phyloP scores from a whole-genome alignment of 257 asterid genomes.

The Orobanche coerulescens region DNA sequence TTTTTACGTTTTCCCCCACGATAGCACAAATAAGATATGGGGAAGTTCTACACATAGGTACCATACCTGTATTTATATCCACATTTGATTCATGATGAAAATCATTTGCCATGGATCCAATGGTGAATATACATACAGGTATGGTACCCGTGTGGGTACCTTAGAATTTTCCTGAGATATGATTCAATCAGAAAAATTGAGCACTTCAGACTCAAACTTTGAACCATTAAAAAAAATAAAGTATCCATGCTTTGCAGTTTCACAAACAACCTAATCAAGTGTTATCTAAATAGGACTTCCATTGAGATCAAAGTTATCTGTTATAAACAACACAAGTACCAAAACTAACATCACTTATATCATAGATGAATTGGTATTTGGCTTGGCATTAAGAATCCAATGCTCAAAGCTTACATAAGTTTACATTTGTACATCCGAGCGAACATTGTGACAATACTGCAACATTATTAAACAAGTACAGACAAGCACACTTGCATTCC shows the following conservation, averaged over 20 bases:
- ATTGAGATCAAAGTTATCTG: neutral
- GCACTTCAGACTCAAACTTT: conserved; percentile 6
- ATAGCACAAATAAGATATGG: neutral
- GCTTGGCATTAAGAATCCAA: neutral
- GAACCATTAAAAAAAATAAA: neutral
- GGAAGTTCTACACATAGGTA: too few species aligned
- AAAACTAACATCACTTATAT: neutral
- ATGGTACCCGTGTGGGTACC: too few species aligned
- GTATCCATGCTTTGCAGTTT: neutral
- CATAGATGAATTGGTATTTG: neutral
- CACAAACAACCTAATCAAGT: neutral
- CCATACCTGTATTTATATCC: too few species aligned
- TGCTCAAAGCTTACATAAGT: neutral
- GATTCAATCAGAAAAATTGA: neutral
- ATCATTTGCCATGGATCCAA: too few species aligned
- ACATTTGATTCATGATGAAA: too few species aligned
- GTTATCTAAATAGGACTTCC: neutral
- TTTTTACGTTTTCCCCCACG: too few species aligned
- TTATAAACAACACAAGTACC: neutral
- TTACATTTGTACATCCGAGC: neutral
- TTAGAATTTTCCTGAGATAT: too few species aligned
- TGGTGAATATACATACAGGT: too few species aligned
- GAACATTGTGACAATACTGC: neutral
- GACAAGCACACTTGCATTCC: neutral
- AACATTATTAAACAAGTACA: conserved; percentile 6